Conservation (phyloP, 192 early-diverging fungal species). For the Entomortierella parvispora region DNA sequence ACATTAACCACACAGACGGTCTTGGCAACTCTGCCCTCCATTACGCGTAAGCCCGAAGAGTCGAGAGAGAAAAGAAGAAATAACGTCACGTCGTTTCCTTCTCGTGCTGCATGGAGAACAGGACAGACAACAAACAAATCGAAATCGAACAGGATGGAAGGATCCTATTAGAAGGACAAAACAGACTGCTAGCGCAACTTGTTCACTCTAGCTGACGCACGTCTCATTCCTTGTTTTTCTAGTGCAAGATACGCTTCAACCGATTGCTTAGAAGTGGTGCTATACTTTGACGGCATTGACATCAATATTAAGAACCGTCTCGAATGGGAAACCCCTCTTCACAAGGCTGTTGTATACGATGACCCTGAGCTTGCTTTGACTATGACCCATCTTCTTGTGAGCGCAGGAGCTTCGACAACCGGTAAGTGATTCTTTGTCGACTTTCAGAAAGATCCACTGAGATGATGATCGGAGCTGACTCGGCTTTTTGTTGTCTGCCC, state of each 20-base stretch:
- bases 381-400: conserved; percentile 64
- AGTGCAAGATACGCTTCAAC: conserved; percentile 66
- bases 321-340: conserved; percentile 71
- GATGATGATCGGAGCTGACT: not conserved
- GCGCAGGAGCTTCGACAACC: conserved; percentile 62
- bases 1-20: conserved; percentile 70
- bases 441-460: not conserved
- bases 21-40: conserved; percentile 74
- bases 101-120: too few relatives aligned
- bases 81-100: too few relatives aligned
- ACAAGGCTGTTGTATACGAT: conserved; percentile 69
- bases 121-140: too few relatives aligned
- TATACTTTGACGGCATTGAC: conserved; percentile 58
- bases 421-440: not conserved
- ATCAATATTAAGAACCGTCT: conserved; percentile 66
- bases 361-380: conserved; percentile 62
- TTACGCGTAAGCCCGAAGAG: conserved; percentile 56
- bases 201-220: too few relatives aligned
- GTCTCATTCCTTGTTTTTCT: not conserved
- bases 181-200: too few relatives aligned
- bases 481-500: not conserved
- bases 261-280: conserved; percentile 66
- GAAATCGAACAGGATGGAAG: too few relatives aligned
- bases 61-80: too few relatives aligned
- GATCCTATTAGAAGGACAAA: too few relatives aligned